Base-by-base conservation (phyloP, 2,329 filamentous ascomycete species). In the Pseudocercospora fuligena region DNA sequence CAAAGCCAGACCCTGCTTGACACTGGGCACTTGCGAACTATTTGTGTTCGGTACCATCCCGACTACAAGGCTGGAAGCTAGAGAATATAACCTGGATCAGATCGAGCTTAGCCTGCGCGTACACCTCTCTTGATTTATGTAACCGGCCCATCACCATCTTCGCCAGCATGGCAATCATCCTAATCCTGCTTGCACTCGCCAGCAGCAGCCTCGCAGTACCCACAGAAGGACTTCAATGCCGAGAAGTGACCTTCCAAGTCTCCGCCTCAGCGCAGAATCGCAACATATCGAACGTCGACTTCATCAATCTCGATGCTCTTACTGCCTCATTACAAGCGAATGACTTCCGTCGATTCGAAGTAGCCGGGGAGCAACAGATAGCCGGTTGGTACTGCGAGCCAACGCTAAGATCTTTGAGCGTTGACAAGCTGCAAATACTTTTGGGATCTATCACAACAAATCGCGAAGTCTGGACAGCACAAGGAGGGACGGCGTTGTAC, bases 311-410 rank as follows among this genome's bases (percentile, higher is more conserved):
- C 19, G 29, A 61, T 29, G 60, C 59, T 4, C 61, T 66, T 29
- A 64, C 47, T 16, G 51, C 57, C 21, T 25, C 57, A 1, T 29
- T 69, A 4, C n/a, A 43, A 29, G 43, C 51, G 9, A 63, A 67
- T 25, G 40, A 61, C 12, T 62, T 66, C 14, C 23, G 43, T 5
- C 46, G 46, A 1, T 54, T 66, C 31, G n/a, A 59, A 29, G 61
- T 63, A 19, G 64, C 66, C 6, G 66, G 66, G 5, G 12, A 21
- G 14, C 66, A 68, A 36, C 33, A 51, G 14, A 60, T 68, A 25
- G 66, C 63, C 21, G 63, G 57, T 8, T 68, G 66, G 61, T 70
- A 60, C 25, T 70, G 68, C 51, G 57, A 62, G 53, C 63, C 68
- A 2, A 16, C 59, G 3, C 23, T 31, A 2, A 19, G n/a, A n/a